phyloP scores from a whole-genome alignment of 1,139 yeast species.

The Geotrichum reessii region DNA sequence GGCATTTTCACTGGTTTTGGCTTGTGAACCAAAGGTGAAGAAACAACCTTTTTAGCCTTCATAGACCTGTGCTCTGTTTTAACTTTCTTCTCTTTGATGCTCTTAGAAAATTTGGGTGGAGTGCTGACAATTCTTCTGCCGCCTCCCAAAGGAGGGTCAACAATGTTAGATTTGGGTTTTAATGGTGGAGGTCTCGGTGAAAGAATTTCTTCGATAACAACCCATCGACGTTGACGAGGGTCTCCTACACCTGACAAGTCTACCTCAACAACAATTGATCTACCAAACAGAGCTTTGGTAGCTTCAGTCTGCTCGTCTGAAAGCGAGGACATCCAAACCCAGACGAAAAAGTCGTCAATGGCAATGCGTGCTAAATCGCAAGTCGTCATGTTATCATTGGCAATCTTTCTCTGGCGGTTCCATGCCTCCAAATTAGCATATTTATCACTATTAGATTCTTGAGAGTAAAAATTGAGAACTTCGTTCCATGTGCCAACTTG shows the following conservation, averaged over 20 bases:
- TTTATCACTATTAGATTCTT: not conserved
- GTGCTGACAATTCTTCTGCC: not conserved
- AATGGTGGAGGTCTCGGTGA: slow-evolving; percentile 29
- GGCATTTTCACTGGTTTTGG: not conserved
- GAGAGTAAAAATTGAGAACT: slow-evolving; percentile 4
- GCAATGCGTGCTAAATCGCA: slow-evolving; percentile 61
- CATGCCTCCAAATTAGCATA: not conserved
- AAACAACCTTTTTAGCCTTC: not conserved
- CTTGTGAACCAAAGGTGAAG: not conserved
- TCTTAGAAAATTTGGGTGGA: not conserved
- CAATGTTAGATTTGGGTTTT: slow-evolving; percentile 16
- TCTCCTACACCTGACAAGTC: not conserved
- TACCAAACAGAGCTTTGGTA: slow-evolving; percentile 67
- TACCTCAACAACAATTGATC: slow-evolving; percentile 70
- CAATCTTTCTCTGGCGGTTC: slow-evolving; percentile 6
- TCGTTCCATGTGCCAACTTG: slow-evolving; percentile 11
- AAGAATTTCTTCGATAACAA: slow-evolving; percentile 60
- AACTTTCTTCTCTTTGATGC: not conserved
- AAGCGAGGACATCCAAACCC: slow-evolving; percentile 83
- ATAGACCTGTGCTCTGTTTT: slow-evolving; percentile 2
- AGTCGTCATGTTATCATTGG: slow-evolving; percentile 33
- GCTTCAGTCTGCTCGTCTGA: slow-evolving; percentile 67
- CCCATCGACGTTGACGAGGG: slow-evolving; percentile 43
- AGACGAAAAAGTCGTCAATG: slow-evolving; percentile 79
- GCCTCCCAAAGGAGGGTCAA: not conserved